Conservation (phyloP, 2,329 filamentous ascomycete genomes). For the Plectosphaerella plurivora region DNA sequence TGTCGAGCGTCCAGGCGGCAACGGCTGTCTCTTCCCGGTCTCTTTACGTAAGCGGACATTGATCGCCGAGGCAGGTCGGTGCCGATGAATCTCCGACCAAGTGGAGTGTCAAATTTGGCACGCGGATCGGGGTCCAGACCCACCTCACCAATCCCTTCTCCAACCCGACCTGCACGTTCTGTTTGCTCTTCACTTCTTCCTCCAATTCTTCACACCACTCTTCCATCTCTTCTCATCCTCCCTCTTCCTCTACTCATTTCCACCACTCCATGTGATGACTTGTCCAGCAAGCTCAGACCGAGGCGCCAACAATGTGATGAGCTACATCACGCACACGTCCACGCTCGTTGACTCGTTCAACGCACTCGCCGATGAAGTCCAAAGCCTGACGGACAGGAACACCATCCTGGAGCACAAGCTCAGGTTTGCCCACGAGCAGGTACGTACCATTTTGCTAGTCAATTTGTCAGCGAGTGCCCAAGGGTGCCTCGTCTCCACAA, state of each 20-base stretch:
- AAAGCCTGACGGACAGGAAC: slow-evolving; percentile 58
- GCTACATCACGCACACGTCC: slow-evolving; percentile 41
- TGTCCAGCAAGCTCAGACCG: background rate
- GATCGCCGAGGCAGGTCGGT: too few species aligned
- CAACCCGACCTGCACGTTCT: too few species aligned
- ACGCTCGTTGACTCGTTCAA: slow-evolving; percentile 61
- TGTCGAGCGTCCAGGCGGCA: too few species aligned
- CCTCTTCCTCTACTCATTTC: slow-evolving; percentile 4
- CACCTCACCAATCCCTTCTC: too few species aligned
- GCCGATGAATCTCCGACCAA: too few species aligned
- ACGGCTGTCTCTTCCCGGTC: too few species aligned
- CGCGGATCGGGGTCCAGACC: too few species aligned
- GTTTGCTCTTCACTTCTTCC: background rate
- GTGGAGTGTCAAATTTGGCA: too few species aligned
- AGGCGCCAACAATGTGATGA: slow-evolving; percentile 29
- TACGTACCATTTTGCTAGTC: slow-evolving; percentile 29
- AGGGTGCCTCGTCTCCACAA: background rate
- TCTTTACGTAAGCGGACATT: too few species aligned
- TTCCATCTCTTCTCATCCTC: slow-evolving; percentile 7
- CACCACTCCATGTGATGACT: background rate
- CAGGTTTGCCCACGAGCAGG: slow-evolving; percentile 62
- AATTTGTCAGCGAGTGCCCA: slow-evolving; percentile 9
- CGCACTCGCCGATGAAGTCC: slow-evolving; percentile 60
- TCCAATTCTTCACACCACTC: slow-evolving; percentile 4
- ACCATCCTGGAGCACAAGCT: slow-evolving; percentile 64